phyloP scores from a whole-genome alignment of 2,329 filamentous ascomycete genomes.

The Berkeleyomyces rouxiae region DNA sequence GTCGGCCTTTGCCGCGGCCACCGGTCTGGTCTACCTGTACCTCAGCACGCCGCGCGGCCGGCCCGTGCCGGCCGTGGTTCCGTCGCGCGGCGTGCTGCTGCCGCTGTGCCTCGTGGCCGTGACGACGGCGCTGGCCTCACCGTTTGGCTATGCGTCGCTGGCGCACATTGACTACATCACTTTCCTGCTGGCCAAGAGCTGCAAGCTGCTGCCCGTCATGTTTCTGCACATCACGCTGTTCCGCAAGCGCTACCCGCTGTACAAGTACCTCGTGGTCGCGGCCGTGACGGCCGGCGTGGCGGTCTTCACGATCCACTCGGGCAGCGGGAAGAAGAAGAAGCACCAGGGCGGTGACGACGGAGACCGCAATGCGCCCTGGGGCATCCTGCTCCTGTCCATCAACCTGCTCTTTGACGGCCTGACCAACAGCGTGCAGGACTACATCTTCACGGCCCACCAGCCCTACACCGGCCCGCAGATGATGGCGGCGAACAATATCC shows the following conservation, averaged over 20 bases:
- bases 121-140: slow-evolving; percentile 77
- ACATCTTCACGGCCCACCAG: slow-evolving; percentile 68
- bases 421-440: slow-evolving; percentile 91
- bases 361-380: slow-evolving; percentile 53
- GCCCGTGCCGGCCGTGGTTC: slow-evolving; percentile 51
- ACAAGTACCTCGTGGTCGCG: slow-evolving; percentile 89
- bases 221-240: slow-evolving; percentile 87
- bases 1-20: slow-evolving; percentile 69
- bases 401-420: slow-evolving; percentile 92
- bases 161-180: slow-evolving; percentile 96
- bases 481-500: slow-evolving; percentile 96
- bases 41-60: slow-evolving; percentile 35
- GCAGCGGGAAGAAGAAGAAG: slow-evolving; percentile 37
- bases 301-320: slow-evolving; percentile 79
- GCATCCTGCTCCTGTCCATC: slow-evolving; percentile 65
- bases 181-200: slow-evolving; percentile 91
- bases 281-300: slow-evolving; percentile 86
- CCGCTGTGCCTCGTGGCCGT: slow-evolving; percentile 75
- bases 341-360: slow-evolving; percentile 23
- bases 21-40: slow-evolving; percentile 66
- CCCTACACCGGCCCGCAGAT: slow-evolving; percentile 87
- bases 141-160: slow-evolving; percentile 85
- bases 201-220: slow-evolving; percentile 99
- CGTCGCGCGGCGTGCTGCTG: slow-evolving; percentile 53
- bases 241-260: slow-evolving; percentile 72